Percentiles rank a stretch among this genome's conserved stretches.
Conservation (phyloP, 441 rosid species). For the Biscutella laevigata region DNA sequence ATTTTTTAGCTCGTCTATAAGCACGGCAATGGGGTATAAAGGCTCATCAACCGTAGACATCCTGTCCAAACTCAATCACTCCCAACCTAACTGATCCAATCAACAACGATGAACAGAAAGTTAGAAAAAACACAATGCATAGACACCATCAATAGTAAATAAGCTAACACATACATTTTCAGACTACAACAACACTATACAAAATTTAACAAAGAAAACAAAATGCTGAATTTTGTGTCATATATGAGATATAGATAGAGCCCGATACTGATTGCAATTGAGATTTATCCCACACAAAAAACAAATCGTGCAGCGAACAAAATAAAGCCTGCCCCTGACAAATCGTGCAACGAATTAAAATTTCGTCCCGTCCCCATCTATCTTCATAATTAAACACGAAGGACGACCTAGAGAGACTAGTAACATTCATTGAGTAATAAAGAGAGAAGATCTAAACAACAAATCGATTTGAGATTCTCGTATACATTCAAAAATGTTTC, state of each 20-base stretch:
- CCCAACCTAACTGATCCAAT: neutral
- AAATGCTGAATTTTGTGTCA: neutral
- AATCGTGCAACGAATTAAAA: neutral
- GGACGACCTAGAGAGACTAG: neutral
- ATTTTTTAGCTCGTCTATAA: conserved; percentile 78
- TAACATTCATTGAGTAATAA: neutral
- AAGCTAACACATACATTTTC: neutral
- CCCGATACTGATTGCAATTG: no score
- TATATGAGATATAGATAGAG: no score
- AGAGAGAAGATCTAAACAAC: neutral
- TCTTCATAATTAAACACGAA: neutral
- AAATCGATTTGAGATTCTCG: neutral
- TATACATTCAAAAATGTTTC: neutral
- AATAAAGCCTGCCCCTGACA: no score
- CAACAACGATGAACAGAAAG: neutral
- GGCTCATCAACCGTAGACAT: conserved; percentile 83
- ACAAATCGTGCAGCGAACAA: no score
- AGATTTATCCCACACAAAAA: no score
- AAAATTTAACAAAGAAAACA: neutral
- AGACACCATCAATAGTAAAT: neutral
- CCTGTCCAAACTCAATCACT: neutral
- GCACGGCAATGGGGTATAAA: conserved; percentile 71
- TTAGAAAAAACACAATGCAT: neutral
- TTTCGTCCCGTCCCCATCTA: neutral
- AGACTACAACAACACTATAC: neutral